Conservation (phyloP, 225 moss, liverwort and hornwort species). For the Marchantia paleacea region DNA sequence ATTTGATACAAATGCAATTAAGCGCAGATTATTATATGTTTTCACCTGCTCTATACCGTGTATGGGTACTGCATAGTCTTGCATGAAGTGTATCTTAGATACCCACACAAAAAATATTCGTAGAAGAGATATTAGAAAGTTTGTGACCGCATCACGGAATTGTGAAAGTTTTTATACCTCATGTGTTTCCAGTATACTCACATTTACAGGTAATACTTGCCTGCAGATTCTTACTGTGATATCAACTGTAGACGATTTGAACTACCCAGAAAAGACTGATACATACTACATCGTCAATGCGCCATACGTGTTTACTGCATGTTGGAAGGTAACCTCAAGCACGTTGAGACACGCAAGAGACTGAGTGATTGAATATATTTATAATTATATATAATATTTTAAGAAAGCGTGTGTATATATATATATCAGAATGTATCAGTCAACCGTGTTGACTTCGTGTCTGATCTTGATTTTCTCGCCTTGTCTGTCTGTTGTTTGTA, state of each 20-base stretch:
- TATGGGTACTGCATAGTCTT: too few species aligned
- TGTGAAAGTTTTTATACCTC: background rate
- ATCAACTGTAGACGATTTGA: conserved; percentile 81
- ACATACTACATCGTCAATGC: conserved; percentile 97
- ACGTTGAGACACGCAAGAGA: too few species aligned
- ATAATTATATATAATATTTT: too few species aligned
- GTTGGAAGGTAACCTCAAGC: conserved; percentile 76
- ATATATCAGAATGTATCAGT: too few species aligned
- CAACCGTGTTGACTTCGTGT: too few species aligned
- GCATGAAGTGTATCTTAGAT: too few species aligned
- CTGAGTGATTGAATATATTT: too few species aligned
- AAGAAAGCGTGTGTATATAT: too few species aligned
- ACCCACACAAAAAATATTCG: too few species aligned
- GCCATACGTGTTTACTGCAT: conserved; percentile 85
- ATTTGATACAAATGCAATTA: too few species aligned
- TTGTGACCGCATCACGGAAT: background rate
- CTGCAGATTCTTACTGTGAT: conserved; percentile 50
- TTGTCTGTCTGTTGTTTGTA: background rate
- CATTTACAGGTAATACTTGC: background rate
- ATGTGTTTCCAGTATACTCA: background rate
- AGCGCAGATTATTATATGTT: too few species aligned
- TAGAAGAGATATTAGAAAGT: background rate
- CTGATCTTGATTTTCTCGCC: background rate
- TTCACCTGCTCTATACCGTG: too few species aligned
- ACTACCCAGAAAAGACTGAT: conserved; percentile 98